Evolutionary conservation across 257 asterid species (phyloP).

Genomic region (Rubia yunnanensis): DNA sequence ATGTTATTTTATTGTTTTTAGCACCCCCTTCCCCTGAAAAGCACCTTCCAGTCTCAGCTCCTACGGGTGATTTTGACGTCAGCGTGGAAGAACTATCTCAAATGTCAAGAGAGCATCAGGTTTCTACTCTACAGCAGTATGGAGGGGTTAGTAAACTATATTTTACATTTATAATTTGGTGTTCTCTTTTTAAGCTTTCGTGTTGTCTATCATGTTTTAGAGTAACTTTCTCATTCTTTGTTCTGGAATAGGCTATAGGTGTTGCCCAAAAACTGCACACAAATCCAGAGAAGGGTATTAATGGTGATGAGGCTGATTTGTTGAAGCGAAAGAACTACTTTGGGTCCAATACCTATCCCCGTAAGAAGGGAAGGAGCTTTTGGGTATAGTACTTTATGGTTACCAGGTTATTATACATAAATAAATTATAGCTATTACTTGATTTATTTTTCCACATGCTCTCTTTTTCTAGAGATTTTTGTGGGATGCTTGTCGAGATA

Average conservation of each 20-base stretch:
- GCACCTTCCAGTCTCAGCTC: conserved; percentile 30
- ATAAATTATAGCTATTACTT: not conserved
- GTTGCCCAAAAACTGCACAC: conserved; percentile 59
- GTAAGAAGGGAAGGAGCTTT: conserved; percentile 82
- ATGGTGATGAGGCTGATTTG: conserved; percentile 64
- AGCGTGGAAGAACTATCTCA: conserved; percentile 66
- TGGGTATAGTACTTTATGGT: conserved; percentile 39
- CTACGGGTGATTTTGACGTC: conserved; percentile 56
- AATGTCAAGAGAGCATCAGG: conserved; percentile 54
- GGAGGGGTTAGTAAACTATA: conserved; percentile 76
- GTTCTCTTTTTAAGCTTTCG: not conserved
- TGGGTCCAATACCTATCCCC: conserved; percentile 95
- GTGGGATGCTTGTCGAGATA: conserved; percentile 93
- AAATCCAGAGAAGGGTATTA: conserved; percentile 53
- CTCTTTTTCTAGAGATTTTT: conserved; percentile 47
- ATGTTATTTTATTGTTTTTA: conserved; percentile 15
- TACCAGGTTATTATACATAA: not conserved
- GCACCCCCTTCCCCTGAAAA: conserved; percentile 36
- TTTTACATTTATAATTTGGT: not conserved
- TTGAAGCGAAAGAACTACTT: conserved; percentile 53
- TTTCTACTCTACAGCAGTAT: conserved; percentile 45
- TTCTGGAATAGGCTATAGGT: conserved; percentile 45
- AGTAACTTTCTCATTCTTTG: not conserved
- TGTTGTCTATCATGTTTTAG: not conserved
- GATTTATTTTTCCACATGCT: not conserved